Base-by-base conservation (phyloP, 352 stramenopile genomes). In the Pythium guiyangense region DNA sequence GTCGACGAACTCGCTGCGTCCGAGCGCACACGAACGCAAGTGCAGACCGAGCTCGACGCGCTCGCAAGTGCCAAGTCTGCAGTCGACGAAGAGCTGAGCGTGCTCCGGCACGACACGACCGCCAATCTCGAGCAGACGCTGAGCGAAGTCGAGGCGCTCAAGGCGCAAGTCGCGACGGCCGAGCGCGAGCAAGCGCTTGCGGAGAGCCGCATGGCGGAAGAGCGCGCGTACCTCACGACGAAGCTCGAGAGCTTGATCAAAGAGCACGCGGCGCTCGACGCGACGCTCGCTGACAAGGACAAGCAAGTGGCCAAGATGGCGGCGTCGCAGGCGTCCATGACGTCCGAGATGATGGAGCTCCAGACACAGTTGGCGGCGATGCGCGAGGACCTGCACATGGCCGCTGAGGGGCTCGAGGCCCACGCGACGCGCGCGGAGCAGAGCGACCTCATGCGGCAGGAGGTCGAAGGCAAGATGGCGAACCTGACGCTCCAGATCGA, bases 271-370 rank as follows among this genome's bases (percentile, higher is more conserved):
- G 46, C 52, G 6, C 49, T 91, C 6, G 61, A 83, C 37, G 42
- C 57, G 12, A 53, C 64, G n/a, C n/a, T 89, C 10, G 60, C 49
- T 0, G 73, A 86, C 44, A 89, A 90, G 54, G 72, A 91, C 31
- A 90, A 84, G 52, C 74, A 92, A 49, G 66, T 86, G 43, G 65
- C 76, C 18, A 86, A 84, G 44, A 90, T 90, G 73, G 67, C 70
- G 22, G 43, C 62, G 0, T 88, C 77, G 31, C 74, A 92, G 59
- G 67, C 72, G 17, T 63, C 77, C 3, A 77, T 92, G 53, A 92
- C 79, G 12, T 70, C 54, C 0, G 67, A 89, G 50, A 57, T 86
- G 35, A 79, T 88, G 63, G 69, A 79, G 37, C 57, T 94, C 12
- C 70, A 92, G 51, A 67, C 72, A 27, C 76, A 92, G 56, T 50